Evolutionary conservation across 352 stramenopile species (phyloP).

Genomic region (Phytophthora gonapodyides): DNA sequence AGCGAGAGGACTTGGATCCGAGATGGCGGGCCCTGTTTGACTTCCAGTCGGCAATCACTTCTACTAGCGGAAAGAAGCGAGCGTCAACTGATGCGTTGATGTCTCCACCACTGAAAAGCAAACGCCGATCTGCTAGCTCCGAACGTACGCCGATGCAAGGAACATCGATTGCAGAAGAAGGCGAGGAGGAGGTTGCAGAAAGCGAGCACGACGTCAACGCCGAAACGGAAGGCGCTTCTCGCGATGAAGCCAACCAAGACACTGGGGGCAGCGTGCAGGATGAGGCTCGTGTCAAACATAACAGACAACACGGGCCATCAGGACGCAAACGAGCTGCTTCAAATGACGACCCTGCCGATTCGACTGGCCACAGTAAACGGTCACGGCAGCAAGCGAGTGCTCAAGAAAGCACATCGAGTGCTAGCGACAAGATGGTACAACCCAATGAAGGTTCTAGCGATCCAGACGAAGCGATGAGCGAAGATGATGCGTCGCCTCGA

Average conservation of each 20-base stretch:
- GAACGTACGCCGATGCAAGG: conserved; percentile 40
- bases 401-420: conserved; percentile 11
- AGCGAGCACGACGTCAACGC: background rate
- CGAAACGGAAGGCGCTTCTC: conserved; percentile 15
- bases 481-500: conserved; percentile 7
- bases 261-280: conserved; percentile 9
- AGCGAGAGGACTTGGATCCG: conserved; percentile 46
- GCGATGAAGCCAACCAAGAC: conserved; percentile 11
- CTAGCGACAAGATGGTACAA: conserved; percentile 1
- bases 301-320: conserved; percentile 23
- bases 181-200: conserved; percentile 22
- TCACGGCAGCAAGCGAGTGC: conserved; percentile 5
- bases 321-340: conserved; percentile 17
- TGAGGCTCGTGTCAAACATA: conserved; percentile 17
- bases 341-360: conserved; percentile 9
- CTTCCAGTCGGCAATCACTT: conserved; percentile 57
- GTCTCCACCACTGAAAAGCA: conserved; percentile 39
- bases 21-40: conserved; percentile 70
- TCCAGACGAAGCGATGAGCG: conserved; percentile 18
- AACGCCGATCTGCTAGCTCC: conserved; percentile 41
- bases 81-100: conserved; percentile 15
- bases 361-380: conserved; percentile 21
- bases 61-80: conserved; percentile 19
- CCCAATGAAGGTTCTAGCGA: conserved; percentile 2
- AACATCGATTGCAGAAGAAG: conserved; percentile 41